These are phyloP conservation scores for Pseudogymnoascus destructans DNA, from an alignment of 2,329 filamentous ascomycete genomes.

Conservation along the genomic window DNA sequence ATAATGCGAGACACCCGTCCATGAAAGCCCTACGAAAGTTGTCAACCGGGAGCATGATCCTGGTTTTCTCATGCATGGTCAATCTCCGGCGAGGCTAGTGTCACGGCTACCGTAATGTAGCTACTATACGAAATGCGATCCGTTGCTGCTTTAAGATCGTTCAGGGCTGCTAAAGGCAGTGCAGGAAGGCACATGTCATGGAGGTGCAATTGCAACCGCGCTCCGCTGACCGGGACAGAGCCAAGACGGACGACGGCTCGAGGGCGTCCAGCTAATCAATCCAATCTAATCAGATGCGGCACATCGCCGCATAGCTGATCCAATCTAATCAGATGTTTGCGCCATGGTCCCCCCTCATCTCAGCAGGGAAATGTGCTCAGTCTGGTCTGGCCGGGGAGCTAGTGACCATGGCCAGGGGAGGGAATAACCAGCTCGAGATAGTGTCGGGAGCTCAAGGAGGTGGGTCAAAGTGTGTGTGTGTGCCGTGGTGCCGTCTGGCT, in stretches of 20 bases:
- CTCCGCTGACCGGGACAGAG: not conserved
- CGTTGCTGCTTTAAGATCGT: not conserved
- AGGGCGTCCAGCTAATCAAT: not conserved
- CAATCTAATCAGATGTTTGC: conserved; percentile 4
- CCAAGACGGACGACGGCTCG: conserved; percentile 1
- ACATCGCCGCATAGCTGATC: not conserved
- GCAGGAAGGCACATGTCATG: not conserved
- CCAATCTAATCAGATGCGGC: conserved; percentile 4
- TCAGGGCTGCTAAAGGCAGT: not conserved
- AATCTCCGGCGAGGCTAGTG: not conserved
- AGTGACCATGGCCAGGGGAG: not conserved
- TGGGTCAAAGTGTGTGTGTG: not conserved
- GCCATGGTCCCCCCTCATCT: not conserved
- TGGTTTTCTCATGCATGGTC: not conserved
- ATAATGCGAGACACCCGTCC: not conserved
- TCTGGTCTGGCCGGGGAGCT: not conserved
- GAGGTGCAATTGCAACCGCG: not conserved
- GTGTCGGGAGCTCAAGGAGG: not conserved
- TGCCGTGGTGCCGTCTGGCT: not conserved
- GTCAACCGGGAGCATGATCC: not conserved
- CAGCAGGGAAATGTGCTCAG: not conserved
- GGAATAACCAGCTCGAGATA: not conserved
- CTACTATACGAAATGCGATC: not conserved
- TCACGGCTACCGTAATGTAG: not conserved
- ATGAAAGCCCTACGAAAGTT: not conserved